Conservation (phyloP, 2,329 filamentous ascomycete species). For the Diaporthe batatas region DNA sequence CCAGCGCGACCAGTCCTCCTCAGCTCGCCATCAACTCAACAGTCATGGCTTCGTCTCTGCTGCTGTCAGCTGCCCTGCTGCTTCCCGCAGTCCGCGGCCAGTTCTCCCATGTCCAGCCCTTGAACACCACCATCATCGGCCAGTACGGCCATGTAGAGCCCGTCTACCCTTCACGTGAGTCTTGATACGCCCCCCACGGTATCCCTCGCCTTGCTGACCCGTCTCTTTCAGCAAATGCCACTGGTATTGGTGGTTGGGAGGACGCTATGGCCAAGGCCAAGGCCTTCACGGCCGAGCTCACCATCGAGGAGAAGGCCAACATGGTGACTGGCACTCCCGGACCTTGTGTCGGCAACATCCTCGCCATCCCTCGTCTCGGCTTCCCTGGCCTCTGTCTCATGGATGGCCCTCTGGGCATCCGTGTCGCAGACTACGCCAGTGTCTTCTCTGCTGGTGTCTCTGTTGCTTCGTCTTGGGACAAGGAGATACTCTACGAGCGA, state of each 20-base stretch:
- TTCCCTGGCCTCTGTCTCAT: conserved; percentile 75
- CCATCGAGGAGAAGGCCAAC: conserved; percentile 70
- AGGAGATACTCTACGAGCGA: conserved; percentile 67
- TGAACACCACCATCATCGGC: conserved; percentile 56
- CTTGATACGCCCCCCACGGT: conserved; percentile 42
- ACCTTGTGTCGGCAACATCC: conserved; percentile 50
- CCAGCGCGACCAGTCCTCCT: conserved; percentile 30
- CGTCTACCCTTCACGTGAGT: conserved; percentile 55
- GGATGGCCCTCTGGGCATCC: conserved; percentile 77
- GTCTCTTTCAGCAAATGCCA: conserved; percentile 50
- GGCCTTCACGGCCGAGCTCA: conserved; percentile 73
- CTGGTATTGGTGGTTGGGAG: conserved; percentile 53
- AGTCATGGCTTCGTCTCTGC: conserved; percentile 33
- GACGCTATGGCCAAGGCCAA: conserved; percentile 54
- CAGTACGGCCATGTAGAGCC: conserved; percentile 56
- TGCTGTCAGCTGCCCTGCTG: conserved; percentile 38
- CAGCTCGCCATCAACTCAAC: conserved; percentile 28
- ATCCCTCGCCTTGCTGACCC: conserved; percentile 2
- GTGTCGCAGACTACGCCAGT: conserved; percentile 74
- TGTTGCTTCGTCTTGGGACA: conserved; percentile 78
- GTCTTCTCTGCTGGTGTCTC: conserved; percentile 80
- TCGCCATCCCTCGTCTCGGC: conserved; percentile 66
- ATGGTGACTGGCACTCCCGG: conserved; percentile 44
- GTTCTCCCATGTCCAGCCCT: conserved; percentile 57
- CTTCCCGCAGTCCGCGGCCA: conserved; percentile 43